Evolutionary conservation across 139 green algal genomes (phyloP).

Genomic region (Diplosphaera chodatii): DNA sequence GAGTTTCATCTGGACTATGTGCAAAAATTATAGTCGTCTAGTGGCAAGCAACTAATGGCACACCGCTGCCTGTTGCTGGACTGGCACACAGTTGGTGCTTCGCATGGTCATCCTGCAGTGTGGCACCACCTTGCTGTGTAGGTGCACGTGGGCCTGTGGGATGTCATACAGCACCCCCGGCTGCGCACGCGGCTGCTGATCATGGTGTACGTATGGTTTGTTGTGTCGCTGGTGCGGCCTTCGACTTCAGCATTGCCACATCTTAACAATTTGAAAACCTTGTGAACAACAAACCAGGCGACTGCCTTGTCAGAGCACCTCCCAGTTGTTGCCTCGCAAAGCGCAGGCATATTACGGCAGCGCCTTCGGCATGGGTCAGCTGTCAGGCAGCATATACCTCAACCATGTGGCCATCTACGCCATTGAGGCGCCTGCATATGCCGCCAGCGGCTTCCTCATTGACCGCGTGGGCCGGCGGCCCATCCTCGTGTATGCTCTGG

Average conservation of each 20-base stretch:
- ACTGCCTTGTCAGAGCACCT: neutral
- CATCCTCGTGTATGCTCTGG: slow-evolving; percentile 11
- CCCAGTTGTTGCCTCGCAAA: neutral
- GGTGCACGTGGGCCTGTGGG: slow-evolving; percentile 16
- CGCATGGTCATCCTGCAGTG: no score
- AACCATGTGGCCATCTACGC: slow-evolving; percentile 21
- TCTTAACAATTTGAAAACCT: neutral
- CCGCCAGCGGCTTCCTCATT: slow-evolving; percentile 11
- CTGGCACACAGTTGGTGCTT: no score
- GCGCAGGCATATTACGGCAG: slow-evolving; percentile 13
- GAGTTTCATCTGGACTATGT: no score
- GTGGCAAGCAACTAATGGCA: no score
- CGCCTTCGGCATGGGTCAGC: neutral
- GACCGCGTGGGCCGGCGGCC: slow-evolving; percentile 33
- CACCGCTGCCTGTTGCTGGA: no score
- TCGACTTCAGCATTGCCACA: no score
- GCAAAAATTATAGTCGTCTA: no score
- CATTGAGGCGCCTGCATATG: slow-evolving; percentile 30
- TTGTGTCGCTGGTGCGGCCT: neutral
- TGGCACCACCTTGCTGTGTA: no score
- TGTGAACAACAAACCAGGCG: no score
- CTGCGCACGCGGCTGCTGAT: slow-evolving; percentile 27
- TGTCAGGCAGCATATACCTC: slow-evolving; percentile 21
- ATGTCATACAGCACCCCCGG: slow-evolving; percentile 23
- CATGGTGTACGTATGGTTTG: slow-evolving; percentile 3